These are phyloP conservation scores for Trichosanthes truncata DNA, from an alignment of 306 rosid genomes.

Conservation along the genomic window DNA sequence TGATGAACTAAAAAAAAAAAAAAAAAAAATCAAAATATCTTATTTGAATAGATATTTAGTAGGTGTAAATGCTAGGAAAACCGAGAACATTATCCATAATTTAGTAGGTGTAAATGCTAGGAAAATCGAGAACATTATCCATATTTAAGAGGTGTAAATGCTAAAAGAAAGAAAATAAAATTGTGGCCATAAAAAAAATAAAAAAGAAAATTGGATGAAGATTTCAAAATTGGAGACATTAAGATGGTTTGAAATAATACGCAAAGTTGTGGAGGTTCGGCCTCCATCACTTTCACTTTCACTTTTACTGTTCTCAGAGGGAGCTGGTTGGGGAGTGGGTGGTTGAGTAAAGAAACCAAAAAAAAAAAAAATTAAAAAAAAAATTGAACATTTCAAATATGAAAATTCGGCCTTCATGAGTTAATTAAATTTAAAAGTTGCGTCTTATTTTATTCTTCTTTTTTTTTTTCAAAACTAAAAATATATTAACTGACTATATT, in stretches of 20 bases:
- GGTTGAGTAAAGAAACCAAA: neutral
- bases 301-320: neutral
- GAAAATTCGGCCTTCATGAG: neutral
- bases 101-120: no score
- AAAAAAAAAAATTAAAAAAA: neutral
- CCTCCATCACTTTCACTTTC: neutral
- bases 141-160: neutral
- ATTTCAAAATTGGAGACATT: neutral
- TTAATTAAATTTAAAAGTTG: neutral
- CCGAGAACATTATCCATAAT: no score
- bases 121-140: no score
- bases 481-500: no score
- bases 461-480: no score
- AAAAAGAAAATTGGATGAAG: neutral
- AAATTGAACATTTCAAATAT: neutral
- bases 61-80: no score
- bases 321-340: neutral
- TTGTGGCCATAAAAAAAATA: neutral
- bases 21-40: no score
- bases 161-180: neutral
- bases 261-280: neutral
- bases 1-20: no score
- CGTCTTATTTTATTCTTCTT: neutral
- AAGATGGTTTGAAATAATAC: neutral
- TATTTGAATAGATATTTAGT: no score